These are phyloP conservation scores for Beta lomatogona DNA, from an alignment of 179 eudicot species.

Conservation along the genomic window DNA sequence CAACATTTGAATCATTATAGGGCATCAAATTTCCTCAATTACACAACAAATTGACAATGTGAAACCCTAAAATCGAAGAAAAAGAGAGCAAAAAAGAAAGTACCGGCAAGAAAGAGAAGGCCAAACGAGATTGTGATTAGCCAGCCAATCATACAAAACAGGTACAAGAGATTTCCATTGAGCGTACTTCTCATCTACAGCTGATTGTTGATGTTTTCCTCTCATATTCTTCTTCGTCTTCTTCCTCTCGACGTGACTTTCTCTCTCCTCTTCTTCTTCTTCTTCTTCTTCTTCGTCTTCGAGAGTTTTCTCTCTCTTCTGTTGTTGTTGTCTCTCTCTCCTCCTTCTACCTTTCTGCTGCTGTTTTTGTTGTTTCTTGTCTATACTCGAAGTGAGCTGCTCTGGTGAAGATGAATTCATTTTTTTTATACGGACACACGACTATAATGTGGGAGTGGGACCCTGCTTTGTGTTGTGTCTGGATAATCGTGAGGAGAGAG, in stretches of 20 bases:
- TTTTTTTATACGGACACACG: neutral
- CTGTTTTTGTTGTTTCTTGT: neutral
- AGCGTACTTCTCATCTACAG: slow-evolving; percentile 71
- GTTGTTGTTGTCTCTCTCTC: too few species aligned
- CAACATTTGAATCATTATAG: neutral
- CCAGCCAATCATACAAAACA: slow-evolving; percentile 89
- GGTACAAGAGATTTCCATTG: slow-evolving; percentile 96
- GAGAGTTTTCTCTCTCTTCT: neutral
- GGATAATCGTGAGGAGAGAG: too few species aligned
- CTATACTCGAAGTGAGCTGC: neutral
- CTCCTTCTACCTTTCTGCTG: too few species aligned
- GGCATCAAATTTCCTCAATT: neutral
- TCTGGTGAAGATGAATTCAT: too few species aligned
- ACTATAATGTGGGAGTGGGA: neutral
- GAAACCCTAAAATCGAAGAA: neutral
- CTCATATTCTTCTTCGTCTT: slow-evolving; percentile 33
- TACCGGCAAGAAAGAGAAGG: slow-evolving; percentile 98
- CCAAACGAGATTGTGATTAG: slow-evolving; percentile 96
- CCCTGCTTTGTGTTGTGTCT: neutral
- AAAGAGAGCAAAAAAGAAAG: neutral
- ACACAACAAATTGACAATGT: neutral
- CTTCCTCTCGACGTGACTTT: neutral
- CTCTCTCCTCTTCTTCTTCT: neutral
- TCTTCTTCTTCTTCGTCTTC: neutral
- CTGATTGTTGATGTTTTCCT: slow-evolving; percentile 40